These are phyloP conservation scores for Xylaria sp. DNA, from an alignment of 2,329 filamentous ascomycete species.

Conservation along the genomic window DNA sequence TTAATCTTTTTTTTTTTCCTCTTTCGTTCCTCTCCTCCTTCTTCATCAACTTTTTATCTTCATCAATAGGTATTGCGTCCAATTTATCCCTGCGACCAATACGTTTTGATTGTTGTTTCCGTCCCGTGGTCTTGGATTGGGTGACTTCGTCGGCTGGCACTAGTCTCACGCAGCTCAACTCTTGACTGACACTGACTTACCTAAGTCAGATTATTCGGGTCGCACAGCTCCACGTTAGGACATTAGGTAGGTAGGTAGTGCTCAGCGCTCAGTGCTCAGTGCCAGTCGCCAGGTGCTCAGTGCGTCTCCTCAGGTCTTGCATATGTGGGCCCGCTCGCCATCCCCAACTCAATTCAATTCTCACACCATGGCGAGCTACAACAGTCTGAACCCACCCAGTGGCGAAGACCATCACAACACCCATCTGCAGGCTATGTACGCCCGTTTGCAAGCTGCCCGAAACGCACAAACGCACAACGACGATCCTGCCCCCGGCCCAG, in stretches of 20 bases:
- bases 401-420: conserved; percentile 51
- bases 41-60: conserved; percentile 1
- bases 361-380: conserved; percentile 53
- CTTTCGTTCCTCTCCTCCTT: conserved; percentile 1
- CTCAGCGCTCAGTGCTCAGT: conserved; percentile 2
- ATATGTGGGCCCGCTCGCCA: conserved; percentile 36
- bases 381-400: conserved; percentile 44
- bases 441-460: conserved; percentile 50
- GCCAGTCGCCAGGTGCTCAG: neutral
- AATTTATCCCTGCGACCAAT: neutral
- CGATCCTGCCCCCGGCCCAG: conserved; percentile 33
- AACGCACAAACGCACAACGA: conserved; percentile 43
- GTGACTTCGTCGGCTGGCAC: conserved; percentile 33
- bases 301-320: conserved; percentile 17
- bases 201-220: neutral
- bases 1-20: conserved; percentile 11
- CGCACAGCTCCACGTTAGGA: conserved; percentile 1
- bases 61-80: conserved; percentile 1
- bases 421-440: conserved; percentile 56
- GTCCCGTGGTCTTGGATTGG: conserved; percentile 5
- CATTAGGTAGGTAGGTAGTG: too few relatives aligned
- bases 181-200: neutral
- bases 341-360: conserved; percentile 26
- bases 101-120: conserved; percentile 1
- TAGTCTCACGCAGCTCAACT: conserved; percentile 35